These are phyloP conservation scores for Sporothrix schenckii DNA, from an alignment of 2,329 filamentous ascomycete genomes.

Conservation along the genomic window DNA sequence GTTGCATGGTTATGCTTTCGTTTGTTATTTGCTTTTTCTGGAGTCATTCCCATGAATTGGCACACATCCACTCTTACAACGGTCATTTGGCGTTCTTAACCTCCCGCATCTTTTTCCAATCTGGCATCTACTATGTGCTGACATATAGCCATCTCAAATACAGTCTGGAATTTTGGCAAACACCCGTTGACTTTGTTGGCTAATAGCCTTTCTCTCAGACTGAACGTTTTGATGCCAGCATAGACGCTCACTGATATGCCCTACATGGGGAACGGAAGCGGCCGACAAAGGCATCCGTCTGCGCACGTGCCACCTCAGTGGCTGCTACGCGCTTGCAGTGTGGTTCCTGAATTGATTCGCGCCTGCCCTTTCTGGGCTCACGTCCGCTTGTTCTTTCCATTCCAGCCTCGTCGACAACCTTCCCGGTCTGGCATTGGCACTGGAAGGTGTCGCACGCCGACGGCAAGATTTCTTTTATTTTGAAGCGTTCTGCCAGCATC, in stretches of 20 bases:
- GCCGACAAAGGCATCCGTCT: conserved; percentile 3
- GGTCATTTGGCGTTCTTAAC: neutral
- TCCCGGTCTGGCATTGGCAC: neutral
- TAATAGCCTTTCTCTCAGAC: neutral
- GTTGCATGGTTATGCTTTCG: neutral
- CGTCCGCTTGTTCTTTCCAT: neutral
- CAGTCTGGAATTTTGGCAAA: neutral
- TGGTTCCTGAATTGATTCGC: conserved; percentile 10
- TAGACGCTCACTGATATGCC: neutral
- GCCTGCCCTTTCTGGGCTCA: neutral
- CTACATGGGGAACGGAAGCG: neutral
- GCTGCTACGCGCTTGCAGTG: neutral
- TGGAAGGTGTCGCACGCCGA: neutral
- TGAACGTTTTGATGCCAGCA: neutral
- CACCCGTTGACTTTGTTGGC: neutral
- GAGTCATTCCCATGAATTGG: neutral
- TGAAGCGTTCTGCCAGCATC: neutral
- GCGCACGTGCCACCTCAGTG: conserved; percentile 16
- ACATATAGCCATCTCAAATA: neutral
- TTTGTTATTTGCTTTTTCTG: neutral
- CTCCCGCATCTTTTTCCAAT: neutral
- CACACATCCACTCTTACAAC: conserved; percentile 16
- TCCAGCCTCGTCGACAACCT: neutral
- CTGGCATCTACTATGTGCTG: neutral
- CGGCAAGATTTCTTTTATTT: neutral